phyloP scores from a whole-genome alignment of 192 early-diverging fungal genomes.

The Podochytrium sp. region DNA sequence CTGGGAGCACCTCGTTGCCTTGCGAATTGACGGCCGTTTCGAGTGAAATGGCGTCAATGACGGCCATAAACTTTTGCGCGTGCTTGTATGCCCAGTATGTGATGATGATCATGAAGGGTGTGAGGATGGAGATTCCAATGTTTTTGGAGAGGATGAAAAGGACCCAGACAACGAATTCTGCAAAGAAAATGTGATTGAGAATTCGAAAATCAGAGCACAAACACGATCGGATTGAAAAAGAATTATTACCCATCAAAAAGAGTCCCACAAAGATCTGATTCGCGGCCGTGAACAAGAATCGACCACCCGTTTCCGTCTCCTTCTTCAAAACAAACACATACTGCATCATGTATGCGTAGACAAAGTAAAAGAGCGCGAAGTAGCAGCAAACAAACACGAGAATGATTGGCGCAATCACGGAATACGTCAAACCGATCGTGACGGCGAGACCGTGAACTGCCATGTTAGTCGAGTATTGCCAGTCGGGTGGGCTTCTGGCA shows the following conservation, averaged over 20 bases:
- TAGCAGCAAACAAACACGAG: slow-evolving; percentile 75
- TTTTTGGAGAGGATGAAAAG: slow-evolving; percentile 68
- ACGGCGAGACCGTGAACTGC: slow-evolving; percentile 42
- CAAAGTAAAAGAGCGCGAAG: slow-evolving; percentile 73
- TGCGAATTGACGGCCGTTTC: too few relatives aligned
- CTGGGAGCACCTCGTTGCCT: too few relatives aligned
- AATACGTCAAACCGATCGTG: slow-evolving; percentile 75
- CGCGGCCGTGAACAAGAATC: slow-evolving; percentile 39
- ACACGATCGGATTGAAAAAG: too few relatives aligned
- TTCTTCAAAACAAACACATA: slow-evolving; percentile 47
- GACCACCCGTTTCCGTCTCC: slow-evolving; percentile 39
- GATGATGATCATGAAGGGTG: slow-evolving; percentile 45
- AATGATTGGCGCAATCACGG: slow-evolving; percentile 79
- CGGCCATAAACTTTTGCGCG: slow-evolving; percentile 59
- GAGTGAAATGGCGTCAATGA: slow-evolving; percentile 45
- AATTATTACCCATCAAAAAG: slow-evolving; percentile 58
- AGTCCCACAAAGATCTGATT: slow-evolving; percentile 46
- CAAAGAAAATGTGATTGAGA: not conserved
- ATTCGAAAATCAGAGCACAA: not conserved
- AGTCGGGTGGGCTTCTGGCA: slow-evolving; percentile 52
- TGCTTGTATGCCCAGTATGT: slow-evolving; percentile 59
- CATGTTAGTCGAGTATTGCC: slow-evolving; percentile 29
- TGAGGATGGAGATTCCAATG: slow-evolving; percentile 43
- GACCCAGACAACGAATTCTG: slow-evolving; percentile 70
- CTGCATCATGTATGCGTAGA: slow-evolving; percentile 83